Percentiles rank a stretch among this genome's conserved stretches.
Conservation (phyloP, 306 rosid genomes). For the Pterocarpus santalinus region DNA sequence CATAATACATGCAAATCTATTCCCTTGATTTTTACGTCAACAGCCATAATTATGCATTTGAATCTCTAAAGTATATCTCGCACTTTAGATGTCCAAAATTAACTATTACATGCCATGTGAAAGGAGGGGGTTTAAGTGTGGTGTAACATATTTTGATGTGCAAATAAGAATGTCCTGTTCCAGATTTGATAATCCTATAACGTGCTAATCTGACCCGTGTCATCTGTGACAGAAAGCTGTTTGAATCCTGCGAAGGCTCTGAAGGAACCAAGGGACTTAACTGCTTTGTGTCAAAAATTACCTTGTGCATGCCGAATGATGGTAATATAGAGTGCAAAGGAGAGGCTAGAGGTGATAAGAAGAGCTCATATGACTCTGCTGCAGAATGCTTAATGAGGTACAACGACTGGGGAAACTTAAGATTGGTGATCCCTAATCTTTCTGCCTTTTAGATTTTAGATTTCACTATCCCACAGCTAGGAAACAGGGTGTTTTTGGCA, state of each 20-base stretch:
- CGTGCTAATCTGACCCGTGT: slow-evolving; percentile 21
- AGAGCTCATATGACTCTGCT: slow-evolving; percentile 81
- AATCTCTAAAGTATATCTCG: too few species aligned
- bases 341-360: slow-evolving; percentile 82
- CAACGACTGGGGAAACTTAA: slow-evolving; percentile 60
- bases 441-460: slow-evolving; percentile 1
- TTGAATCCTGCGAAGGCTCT: slow-evolving; percentile 59
- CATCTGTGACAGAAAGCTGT: slow-evolving; percentile 53
- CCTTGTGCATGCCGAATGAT: slow-evolving; percentile 74
- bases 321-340: slow-evolving; percentile 73
- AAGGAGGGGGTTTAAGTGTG: neutral
- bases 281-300: slow-evolving; percentile 70
- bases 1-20: too few species aligned
- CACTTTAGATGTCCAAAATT: too few species aligned
- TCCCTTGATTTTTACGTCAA: too few species aligned
- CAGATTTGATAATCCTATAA: neutral
- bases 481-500: too few species aligned
- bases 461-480: too few species aligned
- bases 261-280: slow-evolving; percentile 58
- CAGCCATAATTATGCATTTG: too few species aligned
- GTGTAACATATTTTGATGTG: neutral
- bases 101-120: neutral
- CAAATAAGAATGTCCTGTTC: slow-evolving; percentile 16
- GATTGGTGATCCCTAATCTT: slow-evolving; percentile 52
- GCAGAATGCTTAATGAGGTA: slow-evolving; percentile 77